phyloP scores from a whole-genome alignment of 2,329 filamentous ascomycete species.

The Colletotrichum abscissum region DNA sequence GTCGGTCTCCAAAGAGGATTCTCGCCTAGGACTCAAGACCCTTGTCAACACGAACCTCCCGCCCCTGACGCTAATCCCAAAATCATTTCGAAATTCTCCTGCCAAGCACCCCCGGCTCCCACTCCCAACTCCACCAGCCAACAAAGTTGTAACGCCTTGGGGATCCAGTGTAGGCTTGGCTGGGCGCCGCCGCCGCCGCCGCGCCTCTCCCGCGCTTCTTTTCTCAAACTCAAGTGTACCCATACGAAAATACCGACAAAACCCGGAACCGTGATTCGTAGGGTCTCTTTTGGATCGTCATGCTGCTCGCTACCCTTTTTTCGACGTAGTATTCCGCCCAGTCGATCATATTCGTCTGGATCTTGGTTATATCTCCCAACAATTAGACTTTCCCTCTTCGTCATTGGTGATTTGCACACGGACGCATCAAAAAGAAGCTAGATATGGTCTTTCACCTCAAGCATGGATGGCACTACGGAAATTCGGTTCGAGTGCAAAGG shows the following conservation, averaged over 20 bases:
- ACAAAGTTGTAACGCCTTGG: slow-evolving; percentile 17
- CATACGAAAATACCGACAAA: neutral
- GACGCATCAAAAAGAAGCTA: too few relatives aligned
- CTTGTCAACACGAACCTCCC: slow-evolving; percentile 4
- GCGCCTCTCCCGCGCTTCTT: slow-evolving; percentile 12
- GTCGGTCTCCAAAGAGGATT: neutral
- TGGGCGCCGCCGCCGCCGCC: neutral
- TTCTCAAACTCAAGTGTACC: neutral
- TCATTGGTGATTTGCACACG: too few relatives aligned
- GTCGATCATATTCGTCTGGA: too few relatives aligned
- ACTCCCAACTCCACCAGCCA: slow-evolving; percentile 12
- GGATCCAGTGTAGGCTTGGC: too few relatives aligned
- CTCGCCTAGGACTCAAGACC: neutral
- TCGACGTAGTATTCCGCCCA: too few relatives aligned
- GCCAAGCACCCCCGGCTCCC: neutral
- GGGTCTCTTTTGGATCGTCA: neutral
- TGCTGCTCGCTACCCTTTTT: too few relatives aligned
- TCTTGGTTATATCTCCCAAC: too few relatives aligned
- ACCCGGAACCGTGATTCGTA: neutral
- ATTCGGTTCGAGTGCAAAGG: too few relatives aligned
- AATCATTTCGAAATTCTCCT: neutral
- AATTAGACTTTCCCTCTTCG: too few relatives aligned
- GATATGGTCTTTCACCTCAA: too few relatives aligned
- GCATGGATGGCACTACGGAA: too few relatives aligned
- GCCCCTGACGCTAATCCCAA: slow-evolving; percentile 23